Evolutionary conservation across 768 basidiomycete genomes (phyloP).

Genomic region (Clitopilus hobsonii): DNA sequence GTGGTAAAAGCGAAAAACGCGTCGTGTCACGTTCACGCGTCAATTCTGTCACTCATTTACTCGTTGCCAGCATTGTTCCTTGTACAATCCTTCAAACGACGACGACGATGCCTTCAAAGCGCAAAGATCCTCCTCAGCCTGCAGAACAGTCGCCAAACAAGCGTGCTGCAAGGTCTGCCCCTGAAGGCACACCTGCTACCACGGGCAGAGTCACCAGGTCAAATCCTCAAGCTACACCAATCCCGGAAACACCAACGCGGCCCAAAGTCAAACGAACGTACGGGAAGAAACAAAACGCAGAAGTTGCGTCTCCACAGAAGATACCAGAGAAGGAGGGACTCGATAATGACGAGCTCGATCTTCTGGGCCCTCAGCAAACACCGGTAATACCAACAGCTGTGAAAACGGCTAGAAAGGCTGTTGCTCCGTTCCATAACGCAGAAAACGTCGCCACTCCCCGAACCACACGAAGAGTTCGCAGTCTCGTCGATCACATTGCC

Average conservation of each 20-base stretch:
- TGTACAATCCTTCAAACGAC: slow-evolving; percentile 5
- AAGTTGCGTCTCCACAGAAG: slow-evolving; percentile 2
- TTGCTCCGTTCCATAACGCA: background rate
- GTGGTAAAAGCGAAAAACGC: slow-evolving; percentile 4
- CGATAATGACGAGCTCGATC: slow-evolving; percentile 15
- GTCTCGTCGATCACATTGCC: background rate
- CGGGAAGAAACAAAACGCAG: slow-evolving; percentile 1
- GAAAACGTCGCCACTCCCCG: background rate
- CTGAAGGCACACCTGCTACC: slow-evolving; percentile 1
- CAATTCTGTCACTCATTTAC: background rate
- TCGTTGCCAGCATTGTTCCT: slow-evolving; percentile 1
- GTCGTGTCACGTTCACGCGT: slow-evolving; percentile 15
- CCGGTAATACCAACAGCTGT: slow-evolving; percentile 2
- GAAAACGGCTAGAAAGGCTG: background rate
- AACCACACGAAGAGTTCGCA: background rate
- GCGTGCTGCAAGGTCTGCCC: slow-evolving; percentile 23
- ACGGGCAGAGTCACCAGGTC: slow-evolving; percentile 1
- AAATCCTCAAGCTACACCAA: background rate
- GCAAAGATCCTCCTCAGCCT: slow-evolving; percentile 29
- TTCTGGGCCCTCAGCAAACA: slow-evolving; percentile 15
- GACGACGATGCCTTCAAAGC: slow-evolving; percentile 36
- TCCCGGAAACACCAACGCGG: slow-evolving; percentile 5
- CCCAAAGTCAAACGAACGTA: slow-evolving; percentile 7
- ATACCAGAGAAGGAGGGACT: background rate
- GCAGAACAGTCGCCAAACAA: slow-evolving; percentile 22